Conservation (phyloP, 1,139 yeast species). For the Taphrina sp. region DNA sequence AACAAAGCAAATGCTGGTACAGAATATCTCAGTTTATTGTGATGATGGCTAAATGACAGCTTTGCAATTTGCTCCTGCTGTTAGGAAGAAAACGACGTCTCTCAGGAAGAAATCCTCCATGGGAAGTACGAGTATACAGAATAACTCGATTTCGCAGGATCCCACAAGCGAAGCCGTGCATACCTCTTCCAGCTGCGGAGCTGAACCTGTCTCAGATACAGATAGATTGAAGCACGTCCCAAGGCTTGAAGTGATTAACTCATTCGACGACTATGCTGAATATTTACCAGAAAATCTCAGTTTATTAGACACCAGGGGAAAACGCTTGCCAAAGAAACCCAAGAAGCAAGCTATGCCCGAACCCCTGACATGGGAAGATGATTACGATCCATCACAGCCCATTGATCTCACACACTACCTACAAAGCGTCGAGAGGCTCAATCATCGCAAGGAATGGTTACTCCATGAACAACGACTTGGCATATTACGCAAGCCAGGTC, state of each 20-base stretch:
- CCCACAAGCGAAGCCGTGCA: no score
- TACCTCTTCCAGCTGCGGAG: neutral
- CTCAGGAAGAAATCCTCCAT: neutral
- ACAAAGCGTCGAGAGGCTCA: constrained; percentile 14
- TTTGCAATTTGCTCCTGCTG: constrained; percentile 14
- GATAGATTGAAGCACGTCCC: constrained; percentile 1
- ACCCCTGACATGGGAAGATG: constrained; percentile 11
- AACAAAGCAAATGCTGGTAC: constrained; percentile 16
- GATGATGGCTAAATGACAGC: constrained; percentile 11
- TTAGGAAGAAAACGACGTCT: neutral
- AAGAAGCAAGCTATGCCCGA: neutral
- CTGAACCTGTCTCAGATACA: no score
- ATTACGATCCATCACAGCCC: constrained; percentile 18
- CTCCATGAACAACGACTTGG: no score
- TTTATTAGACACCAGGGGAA: neutral
- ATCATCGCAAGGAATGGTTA: no score
- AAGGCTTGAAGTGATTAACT: constrained; percentile 8
- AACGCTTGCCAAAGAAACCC: constrained; percentile 1
- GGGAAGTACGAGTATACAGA: no score
- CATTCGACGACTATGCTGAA: constrained; percentile 12
- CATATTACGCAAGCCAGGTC: neutral
- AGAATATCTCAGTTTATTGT: neutral
- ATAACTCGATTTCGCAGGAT: no score
- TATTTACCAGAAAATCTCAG: neutral
- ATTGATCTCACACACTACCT: constrained; percentile 18